Evolutionary conservation across 2,329 filamentous ascomycete genomes (phyloP).

Genomic region (Dactylonectria macrodidyma): DNA sequence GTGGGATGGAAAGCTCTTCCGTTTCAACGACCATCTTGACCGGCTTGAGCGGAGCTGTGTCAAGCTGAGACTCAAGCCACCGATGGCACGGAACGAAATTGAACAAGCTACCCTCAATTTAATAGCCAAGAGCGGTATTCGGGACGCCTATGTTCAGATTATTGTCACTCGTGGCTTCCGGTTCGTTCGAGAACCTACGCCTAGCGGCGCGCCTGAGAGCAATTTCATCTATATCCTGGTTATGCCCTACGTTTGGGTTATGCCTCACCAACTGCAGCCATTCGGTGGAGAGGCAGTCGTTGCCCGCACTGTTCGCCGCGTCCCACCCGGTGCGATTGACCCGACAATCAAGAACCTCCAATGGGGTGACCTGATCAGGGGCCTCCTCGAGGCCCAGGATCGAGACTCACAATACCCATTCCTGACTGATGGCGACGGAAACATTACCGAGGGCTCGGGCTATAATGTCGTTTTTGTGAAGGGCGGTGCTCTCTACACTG

Average conservation of each 20-base stretch:
- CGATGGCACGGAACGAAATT: conserved; percentile 57
- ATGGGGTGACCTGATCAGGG: conserved; percentile 64
- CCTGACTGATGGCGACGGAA: conserved; percentile 63
- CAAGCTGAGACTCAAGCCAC: conserved; percentile 62
- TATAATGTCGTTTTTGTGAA: conserved; percentile 65
- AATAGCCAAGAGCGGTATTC: conserved; percentile 61
- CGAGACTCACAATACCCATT: conserved; percentile 64
- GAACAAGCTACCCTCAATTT: conserved; percentile 59
- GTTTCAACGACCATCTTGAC: conserved; percentile 63
- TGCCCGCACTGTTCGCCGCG: conserved; percentile 60
- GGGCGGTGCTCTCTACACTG: conserved; percentile 60
- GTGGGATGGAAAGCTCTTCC: conserved; percentile 68
- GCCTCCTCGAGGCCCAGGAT: conserved; percentile 62
- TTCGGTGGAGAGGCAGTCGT: conserved; percentile 59
- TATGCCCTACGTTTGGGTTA: conserved; percentile 65
- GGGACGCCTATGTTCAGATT: conserved; percentile 65
- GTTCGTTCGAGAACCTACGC: conserved; percentile 55
- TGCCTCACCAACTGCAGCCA: conserved; percentile 61
- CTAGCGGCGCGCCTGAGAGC: conserved; percentile 50
- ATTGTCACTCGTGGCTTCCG: conserved; percentile 65
- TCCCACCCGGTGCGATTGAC: conserved; percentile 62
- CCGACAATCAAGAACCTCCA: conserved; percentile 68
- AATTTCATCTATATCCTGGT: conserved; percentile 65
- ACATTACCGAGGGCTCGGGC: conserved; percentile 65
- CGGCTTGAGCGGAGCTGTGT: conserved; percentile 59